Percentiles rank a stretch among this genome's conserved stretches.
Conservation (phyloP, 371 early-diverging fungal species). For the Syncephalastrum monosporum region DNA sequence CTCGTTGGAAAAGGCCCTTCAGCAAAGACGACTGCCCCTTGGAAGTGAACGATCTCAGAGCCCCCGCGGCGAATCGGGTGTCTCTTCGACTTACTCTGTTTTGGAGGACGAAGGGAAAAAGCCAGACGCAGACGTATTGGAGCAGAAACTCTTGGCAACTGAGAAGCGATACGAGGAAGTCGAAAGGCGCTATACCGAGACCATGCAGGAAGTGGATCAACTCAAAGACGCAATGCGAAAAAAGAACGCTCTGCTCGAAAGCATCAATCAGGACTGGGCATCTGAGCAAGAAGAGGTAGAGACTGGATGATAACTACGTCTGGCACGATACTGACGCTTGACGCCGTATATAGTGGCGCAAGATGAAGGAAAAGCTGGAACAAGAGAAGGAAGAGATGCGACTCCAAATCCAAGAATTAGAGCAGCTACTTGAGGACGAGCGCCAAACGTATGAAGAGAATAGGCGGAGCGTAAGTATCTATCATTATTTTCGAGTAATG, state of each 20-base stretch:
- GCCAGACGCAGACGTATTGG: constrained; percentile 2
- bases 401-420: constrained; percentile 30
- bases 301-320: not conserved
- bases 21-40: constrained; percentile 16
- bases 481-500: not conserved
- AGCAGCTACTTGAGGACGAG: constrained; percentile 35
- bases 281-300: constrained; percentile 20
- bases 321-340: no score
- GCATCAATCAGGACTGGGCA: constrained; percentile 13
- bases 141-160: no score
- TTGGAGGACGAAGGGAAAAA: constrained; percentile 14
- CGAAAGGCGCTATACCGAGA: no score
- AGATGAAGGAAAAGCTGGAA: constrained; percentile 11
- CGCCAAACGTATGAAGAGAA: constrained; percentile 35
- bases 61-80: no score
- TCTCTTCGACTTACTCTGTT: constrained; percentile 23
- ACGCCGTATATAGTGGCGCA: no score
- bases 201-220: constrained; percentile 8
- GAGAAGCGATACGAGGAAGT: no score
- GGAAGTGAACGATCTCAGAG: not conserved
- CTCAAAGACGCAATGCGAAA: constrained; percentile 13
- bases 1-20: constrained; percentile 42
- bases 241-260: constrained; percentile 3
- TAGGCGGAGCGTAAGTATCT: constrained; percentile 30
- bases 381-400: constrained; percentile 35